Base-by-base conservation (phyloP, 2,329 filamentous ascomycete genomes). In the Raffaelea ambrosiae region DNA sequence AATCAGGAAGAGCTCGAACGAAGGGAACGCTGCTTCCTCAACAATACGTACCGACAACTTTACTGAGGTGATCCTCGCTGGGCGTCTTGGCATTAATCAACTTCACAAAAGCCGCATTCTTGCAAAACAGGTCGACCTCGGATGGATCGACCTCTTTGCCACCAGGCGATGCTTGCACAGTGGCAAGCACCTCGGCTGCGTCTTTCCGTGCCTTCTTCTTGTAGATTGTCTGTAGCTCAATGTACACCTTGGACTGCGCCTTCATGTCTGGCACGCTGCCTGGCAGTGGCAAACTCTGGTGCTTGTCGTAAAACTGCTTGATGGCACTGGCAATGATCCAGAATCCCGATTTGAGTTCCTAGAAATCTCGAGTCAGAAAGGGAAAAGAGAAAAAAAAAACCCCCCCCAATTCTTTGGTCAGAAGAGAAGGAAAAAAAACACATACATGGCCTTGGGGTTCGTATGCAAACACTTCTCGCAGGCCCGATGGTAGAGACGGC, bases 231-330 rank as follows among this genome's bases (percentile, higher is more conserved):
- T 97, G 93, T 13, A 98, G 75, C 58, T 83, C 75, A 55, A 98
- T 84, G 68, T 98, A 98, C 53, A 94, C 85, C 48, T 76, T 80
- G 3, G 90, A 95, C 61, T 91, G 80, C 3, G 93, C 89, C 70
- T 98, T 98, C 93, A 98, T 98, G 63, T 98, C 93, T 2, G 94
- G 93, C 2, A 98, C 72, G 3, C 84, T 82, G 13, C 93, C 94
- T 1, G 90, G 84, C 0, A 98, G 72, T 16, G 93, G 93, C 5
- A 98, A 74, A 23, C 83, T 75, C 8, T 74, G 69, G 61, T 96
- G 81, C 47, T 79, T 79, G 10, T 76, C 65, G 63, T 91, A 83
- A 64, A 98, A 98, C 19, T 75, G 61, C 51, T 81, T 81, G 48
- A 97, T 74, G 0, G 91, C 90, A 48, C 81, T 76, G 9, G 87